phyloP scores from a whole-genome alignment of 1,284 basidiomycete genomes.

The Ustilago xerochloae region DNA sequence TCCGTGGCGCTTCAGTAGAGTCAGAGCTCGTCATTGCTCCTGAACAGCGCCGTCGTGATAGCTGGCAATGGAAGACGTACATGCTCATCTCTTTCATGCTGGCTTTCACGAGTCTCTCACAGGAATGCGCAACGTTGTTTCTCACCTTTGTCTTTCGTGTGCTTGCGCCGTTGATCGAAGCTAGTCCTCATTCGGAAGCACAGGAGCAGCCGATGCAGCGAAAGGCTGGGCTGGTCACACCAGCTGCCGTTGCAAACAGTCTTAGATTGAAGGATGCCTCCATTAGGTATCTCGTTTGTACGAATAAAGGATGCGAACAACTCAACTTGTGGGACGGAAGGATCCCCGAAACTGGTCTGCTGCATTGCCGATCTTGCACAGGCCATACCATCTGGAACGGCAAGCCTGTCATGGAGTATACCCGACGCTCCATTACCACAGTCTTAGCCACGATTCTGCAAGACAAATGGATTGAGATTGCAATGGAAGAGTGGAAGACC shows the following conservation, averaged over 20 bases:
- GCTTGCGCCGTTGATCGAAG: background rate
- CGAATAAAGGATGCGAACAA: background rate
- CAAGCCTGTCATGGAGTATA: background rate
- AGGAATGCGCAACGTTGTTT: background rate
- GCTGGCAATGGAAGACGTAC: background rate
- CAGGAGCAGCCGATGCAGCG: background rate
- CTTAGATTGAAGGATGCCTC: background rate
- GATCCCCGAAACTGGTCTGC: background rate
- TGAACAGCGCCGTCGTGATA: background rate
- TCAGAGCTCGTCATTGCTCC: background rate
- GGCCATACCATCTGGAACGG: background rate
- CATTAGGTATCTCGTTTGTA: background rate
- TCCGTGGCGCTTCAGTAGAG: background rate
- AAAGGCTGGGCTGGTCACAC: background rate
- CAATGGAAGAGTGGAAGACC: background rate
- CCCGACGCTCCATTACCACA: background rate
- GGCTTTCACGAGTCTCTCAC: background rate
- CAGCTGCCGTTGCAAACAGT: background rate
- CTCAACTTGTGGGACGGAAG: conserved; percentile 3
- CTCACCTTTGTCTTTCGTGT: background rate
- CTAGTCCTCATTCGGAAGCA: background rate
- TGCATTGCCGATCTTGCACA: background rate
- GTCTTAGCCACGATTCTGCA: background rate
- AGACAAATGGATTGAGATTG: background rate
- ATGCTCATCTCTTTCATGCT: background rate